phyloP scores from a whole-genome alignment of 2,329 filamentous ascomycete species.

The Aspergillus texensis region DNA sequence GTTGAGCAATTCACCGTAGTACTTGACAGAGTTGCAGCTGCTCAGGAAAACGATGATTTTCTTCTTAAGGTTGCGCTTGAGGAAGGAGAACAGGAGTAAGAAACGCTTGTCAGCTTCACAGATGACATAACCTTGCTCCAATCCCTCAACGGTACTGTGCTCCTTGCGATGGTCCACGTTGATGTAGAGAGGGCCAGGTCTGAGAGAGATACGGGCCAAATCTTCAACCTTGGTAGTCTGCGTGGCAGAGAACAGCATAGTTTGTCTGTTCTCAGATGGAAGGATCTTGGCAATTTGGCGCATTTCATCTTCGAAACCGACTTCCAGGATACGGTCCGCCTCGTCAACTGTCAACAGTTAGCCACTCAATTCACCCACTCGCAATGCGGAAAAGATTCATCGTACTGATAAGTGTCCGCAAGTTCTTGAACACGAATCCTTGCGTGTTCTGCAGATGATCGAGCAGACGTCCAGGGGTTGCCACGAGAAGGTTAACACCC shows the following conservation, averaged over 20 bases:
- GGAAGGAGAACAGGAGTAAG: constrained; percentile 88
- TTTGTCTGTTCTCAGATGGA: constrained; percentile 83
- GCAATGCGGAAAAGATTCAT: neutral
- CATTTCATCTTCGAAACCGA: constrained; percentile 99
- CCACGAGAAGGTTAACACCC: constrained; percentile 92
- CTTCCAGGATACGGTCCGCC: constrained; percentile 92
- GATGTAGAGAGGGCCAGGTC: constrained; percentile 90
- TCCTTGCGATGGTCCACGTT: constrained; percentile 92
- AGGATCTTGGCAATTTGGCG: constrained; percentile 93
- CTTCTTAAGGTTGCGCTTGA: constrained; percentile 90
- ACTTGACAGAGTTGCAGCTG: constrained; percentile 91
- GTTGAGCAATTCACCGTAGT: constrained; percentile 92
- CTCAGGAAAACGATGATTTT: constrained; percentile 98
- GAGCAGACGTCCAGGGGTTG: constrained; percentile 86
- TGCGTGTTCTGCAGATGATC: constrained; percentile 94
- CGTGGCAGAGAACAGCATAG: constrained; percentile 97
- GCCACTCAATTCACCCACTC: neutral
- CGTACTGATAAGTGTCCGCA: constrained; percentile 76
- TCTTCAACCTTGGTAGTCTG: constrained; percentile 99
- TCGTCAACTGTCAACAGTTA: constrained; percentile 61
- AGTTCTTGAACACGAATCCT: constrained; percentile 87
- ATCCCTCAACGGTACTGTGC: constrained; percentile 85
- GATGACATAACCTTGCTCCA: constrained; percentile 94
- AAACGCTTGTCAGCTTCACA: constrained; percentile 95
- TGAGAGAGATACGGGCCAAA: constrained; percentile 87